These are phyloP conservation scores for Trypanosomatidae sp. DNA, from an alignment of 208 protist species.

Conservation along the genomic window DNA sequence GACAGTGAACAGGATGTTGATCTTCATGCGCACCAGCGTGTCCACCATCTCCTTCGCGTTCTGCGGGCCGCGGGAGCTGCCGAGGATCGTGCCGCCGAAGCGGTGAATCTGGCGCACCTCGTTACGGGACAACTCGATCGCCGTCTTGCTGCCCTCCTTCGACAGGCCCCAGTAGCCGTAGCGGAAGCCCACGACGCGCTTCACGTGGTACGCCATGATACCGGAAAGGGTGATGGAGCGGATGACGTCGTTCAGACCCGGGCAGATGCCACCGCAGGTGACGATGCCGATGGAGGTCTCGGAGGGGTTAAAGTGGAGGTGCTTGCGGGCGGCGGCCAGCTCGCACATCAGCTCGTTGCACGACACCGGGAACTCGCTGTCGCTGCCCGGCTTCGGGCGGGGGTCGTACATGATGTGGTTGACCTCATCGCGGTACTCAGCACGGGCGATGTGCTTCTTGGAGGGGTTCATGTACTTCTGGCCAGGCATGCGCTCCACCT, in stretches of 20 bases:
- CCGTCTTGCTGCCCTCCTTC: constrained; percentile 83
- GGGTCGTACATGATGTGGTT: constrained; percentile 91
- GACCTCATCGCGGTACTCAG: constrained; percentile 76
- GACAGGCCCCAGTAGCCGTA: constrained; percentile 94
- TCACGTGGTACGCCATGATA: constrained; percentile 85
- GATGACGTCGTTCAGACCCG: constrained; percentile 95
- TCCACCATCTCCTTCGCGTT: constrained; percentile 91
- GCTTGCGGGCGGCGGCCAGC: constrained; percentile 73
- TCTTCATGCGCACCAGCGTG: constrained; percentile 73
- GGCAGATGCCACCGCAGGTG: constrained; percentile 96
- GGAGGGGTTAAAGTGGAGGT: constrained; percentile 89
- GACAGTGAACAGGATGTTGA: constrained; percentile 94
- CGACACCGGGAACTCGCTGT: constrained; percentile 68
- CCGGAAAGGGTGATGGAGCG: constrained; percentile 87
- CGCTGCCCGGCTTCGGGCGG: constrained; percentile 51
- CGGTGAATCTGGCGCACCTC: constrained; percentile 90
- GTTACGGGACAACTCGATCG: constrained; percentile 78
- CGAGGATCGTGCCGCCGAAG: constrained; percentile 93
- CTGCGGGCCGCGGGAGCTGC: constrained; percentile 91
- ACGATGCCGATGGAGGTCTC: constrained; percentile 92
- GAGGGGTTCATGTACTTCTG: constrained; percentile 76
- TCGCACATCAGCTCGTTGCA: constrained; percentile 66
- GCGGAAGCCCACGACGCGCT: constrained; percentile 91
- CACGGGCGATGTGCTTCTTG: constrained; percentile 74
- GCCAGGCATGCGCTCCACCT: constrained; percentile 75